Evolutionary conservation across 345 rosid species (phyloP), one percentile per base, ranked within the genome.

Genomic region (Melaleuca alternifolia): DNA sequence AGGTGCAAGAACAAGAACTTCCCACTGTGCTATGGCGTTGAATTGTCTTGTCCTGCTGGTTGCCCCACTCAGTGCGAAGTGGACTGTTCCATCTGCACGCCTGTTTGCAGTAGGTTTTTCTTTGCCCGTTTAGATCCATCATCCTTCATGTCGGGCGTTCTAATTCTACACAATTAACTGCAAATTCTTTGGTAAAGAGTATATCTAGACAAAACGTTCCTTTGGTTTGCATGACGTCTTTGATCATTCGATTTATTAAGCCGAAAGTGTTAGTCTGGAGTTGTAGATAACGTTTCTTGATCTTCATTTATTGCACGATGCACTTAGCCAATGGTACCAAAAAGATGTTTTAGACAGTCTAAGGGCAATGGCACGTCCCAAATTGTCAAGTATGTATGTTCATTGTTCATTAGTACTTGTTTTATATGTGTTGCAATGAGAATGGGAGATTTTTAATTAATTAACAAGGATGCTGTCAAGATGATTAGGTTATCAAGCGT

Each of bases 61-160:
- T 95, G 98, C 88, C 93, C 94, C 12, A 85, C 84, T 57, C 90
- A 88, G 85, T 95, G 94, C 85, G 88, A 89, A 84, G 92, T 92
- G 24, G 95, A 92, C 46, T 95, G 98, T 23, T 86, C 86, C 75
- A 90, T 91, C 86, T 93, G 94, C 93, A 92, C 87, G 48, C 91
- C 94, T 57, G 86, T 92, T 48, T 95, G 96, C 86, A 86, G 93
- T 94, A 92, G 83, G 93, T 82, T 50, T 51, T 76, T 50, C 75
- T 37, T 54, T 33, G 79, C 79, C 79, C 48, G 48, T 33, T 71
- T 21, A 5, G 48, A 71, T 33, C 48, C 46, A 71, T 33, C 79
- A 71, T 71, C 48, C 46, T 71, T 71, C 18, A 33, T 54, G 9
- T 41, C 41, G 41, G 41, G 2, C 41, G 41, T 41, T 41, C 4